Percentiles rank a stretch among this genome's conserved stretches.
Conservation (phyloP, 2,329 filamentous ascomycete genomes). For the Aspergillus sp. region DNA sequence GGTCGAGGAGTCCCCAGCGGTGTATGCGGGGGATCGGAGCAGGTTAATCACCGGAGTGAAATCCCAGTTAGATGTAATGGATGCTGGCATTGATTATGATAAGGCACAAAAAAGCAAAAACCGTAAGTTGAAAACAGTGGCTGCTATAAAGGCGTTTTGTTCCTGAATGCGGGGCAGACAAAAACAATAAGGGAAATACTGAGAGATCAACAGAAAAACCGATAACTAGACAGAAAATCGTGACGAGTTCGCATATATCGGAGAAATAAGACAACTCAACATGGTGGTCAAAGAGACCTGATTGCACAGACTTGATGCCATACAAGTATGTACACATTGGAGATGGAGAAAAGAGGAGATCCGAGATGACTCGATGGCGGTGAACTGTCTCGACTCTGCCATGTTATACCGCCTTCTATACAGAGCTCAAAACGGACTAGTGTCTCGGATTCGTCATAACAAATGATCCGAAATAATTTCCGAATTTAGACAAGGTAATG, state of each 20-base stretch:
- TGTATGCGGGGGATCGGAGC: conserved; percentile 28
- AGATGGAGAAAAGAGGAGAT: conserved; percentile 2
- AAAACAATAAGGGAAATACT: not conserved
- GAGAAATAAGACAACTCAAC: conserved; percentile 9
- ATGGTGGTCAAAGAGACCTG: conserved; percentile 14
- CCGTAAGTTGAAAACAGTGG: not conserved
- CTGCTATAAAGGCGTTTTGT: not conserved
- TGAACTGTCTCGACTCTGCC: conserved; percentile 9
- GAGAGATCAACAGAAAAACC: not conserved
- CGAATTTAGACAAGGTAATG: not conserved
- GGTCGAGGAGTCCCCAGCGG: conserved; percentile 7
- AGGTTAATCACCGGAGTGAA: conserved; percentile 40
- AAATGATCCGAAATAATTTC: conserved; percentile 6
- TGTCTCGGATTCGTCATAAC: not conserved
- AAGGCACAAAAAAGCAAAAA: not conserved
- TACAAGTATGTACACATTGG: conserved; percentile 3
- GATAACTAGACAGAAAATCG: conserved; percentile 3
- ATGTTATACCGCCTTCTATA: conserved; percentile 3
- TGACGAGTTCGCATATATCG: conserved; percentile 1
- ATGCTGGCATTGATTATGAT: conserved; percentile 24
- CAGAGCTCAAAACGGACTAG: not conserved
- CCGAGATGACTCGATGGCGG: conserved; percentile 13
- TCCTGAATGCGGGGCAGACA: conserved; percentile 4
- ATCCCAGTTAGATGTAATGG: conserved; percentile 35
- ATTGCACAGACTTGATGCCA: conserved; percentile 6